Conservation (phyloP, 164 flowering plant species). For the Vitis rotundifolia region DNA sequence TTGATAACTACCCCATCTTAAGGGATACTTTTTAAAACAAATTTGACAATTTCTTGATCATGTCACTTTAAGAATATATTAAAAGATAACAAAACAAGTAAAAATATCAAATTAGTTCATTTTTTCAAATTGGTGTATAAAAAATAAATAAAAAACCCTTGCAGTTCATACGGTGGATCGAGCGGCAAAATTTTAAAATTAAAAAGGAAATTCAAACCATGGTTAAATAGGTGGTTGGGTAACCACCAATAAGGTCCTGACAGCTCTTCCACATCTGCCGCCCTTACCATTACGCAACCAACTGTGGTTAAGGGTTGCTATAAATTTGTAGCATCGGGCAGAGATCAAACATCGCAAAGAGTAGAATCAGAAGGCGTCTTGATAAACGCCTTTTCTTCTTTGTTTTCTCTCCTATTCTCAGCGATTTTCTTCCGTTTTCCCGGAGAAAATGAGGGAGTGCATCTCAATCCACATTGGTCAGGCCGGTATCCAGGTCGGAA, state of each 20-base stretch:
- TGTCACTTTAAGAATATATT: too few species aligned
- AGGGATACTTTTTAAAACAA: too few species aligned
- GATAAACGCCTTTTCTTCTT: conserved; percentile 37
- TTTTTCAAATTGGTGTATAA: too few species aligned
- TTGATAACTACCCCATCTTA: too few species aligned
- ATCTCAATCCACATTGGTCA: conserved; percentile 46
- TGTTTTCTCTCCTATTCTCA: not conserved
- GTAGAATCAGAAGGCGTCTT: conserved; percentile 34
- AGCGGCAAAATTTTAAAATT: conserved; percentile 25
- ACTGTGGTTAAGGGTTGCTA: too few species aligned
- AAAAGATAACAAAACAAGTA: too few species aligned
- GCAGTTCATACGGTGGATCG: not conserved
- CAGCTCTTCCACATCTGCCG: not conserved
- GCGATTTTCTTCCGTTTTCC: not conserved
- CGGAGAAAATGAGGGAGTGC: conserved; percentile 46
- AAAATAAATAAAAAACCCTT: too few species aligned
- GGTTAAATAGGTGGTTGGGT: conserved; percentile 10
- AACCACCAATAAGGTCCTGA: not conserved
- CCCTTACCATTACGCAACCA: too few species aligned
- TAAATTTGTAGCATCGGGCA: too few species aligned
- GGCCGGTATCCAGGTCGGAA: conserved; percentile 55
- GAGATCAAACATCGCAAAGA: too few species aligned
- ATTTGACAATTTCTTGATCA: too few species aligned
- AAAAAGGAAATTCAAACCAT: conserved; percentile 12
- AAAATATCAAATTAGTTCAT: too few species aligned